Percentiles rank a stretch among this genome's conserved stretches.
These are phyloP conservation scores for Pseudogymnoascus pannorum DNA, from an alignment of 2,329 filamentous ascomycete species.

Conservation along the genomic window DNA sequence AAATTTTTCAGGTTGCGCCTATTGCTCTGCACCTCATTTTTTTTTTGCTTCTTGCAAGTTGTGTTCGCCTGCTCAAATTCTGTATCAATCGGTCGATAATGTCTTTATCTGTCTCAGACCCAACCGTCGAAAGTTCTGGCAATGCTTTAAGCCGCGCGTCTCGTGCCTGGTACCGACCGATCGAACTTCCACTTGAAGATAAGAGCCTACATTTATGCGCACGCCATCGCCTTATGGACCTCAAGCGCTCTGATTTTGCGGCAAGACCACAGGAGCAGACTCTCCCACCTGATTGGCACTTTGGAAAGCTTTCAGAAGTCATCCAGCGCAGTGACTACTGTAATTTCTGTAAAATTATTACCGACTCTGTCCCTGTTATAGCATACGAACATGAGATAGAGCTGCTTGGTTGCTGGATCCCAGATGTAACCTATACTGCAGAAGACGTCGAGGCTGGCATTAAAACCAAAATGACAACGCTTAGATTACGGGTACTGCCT, in stretches of 20 bases:
- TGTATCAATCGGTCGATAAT: neutral
- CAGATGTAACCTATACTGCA: neutral
- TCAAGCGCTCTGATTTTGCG: neutral
- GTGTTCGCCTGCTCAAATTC: neutral
- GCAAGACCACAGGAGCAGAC: neutral
- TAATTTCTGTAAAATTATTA: neutral
- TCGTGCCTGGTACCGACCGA: neutral
- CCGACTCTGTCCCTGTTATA: neutral
- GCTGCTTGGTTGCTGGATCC: neutral
- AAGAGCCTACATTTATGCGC: neutral
- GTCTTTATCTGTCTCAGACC: neutral
- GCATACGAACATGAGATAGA: neutral
- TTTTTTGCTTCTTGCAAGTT: neutral
- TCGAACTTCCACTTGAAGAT: neutral
- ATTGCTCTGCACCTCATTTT: neutral
- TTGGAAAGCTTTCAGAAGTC: neutral
- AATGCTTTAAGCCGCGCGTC: neutral
- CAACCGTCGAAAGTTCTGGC: neutral
- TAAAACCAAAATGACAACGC: neutral
- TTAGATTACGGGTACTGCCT: neutral
- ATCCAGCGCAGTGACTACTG: neutral
- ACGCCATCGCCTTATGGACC: neutral
- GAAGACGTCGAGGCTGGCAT: neutral
- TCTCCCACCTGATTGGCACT: neutral
- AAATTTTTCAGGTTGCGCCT: neutral